Evolutionary conservation across 495 filamentous ascomycete genomes (phyloP).

Genomic region (Cercophora scortea): DNA sequence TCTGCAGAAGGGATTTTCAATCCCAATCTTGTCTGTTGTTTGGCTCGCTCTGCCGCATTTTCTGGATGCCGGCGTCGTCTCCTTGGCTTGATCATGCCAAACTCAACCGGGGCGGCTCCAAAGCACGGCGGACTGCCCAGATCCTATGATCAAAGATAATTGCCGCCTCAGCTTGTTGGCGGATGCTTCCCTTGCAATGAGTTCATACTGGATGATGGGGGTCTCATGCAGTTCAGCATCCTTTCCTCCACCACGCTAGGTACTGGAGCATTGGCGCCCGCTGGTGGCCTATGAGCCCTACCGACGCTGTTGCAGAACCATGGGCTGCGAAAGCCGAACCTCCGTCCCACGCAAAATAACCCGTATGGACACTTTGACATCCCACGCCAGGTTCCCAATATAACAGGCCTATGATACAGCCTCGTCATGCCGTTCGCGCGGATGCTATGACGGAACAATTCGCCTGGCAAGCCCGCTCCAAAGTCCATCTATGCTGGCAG

Average conservation of each 20-base stretch:
- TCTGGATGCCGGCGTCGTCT: no score
- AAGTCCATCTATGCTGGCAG: slow-evolving; percentile 5
- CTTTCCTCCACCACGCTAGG: no score
- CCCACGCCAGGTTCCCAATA: slow-evolving; percentile 14
- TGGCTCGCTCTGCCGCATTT: background rate
- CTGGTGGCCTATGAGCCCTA: no score
- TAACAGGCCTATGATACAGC: slow-evolving; percentile 16
- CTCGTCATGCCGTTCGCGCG: slow-evolving; percentile 15
- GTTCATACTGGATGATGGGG: background rate
- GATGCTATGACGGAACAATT: slow-evolving; percentile 14
- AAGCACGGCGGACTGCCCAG: no score
- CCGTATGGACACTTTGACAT: slow-evolving; percentile 6
- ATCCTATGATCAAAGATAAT: no score
- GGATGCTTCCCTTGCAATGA: background rate
- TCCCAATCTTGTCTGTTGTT: background rate
- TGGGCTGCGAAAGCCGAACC: no score
- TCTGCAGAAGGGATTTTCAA: slow-evolving; percentile 1
- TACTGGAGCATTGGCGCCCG: no score
- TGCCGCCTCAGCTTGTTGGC: no score
- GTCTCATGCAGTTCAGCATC: slow-evolving; percentile 4
- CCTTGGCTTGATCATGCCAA: no score
- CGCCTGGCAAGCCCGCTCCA: slow-evolving; percentile 11
- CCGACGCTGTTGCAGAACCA: no score
- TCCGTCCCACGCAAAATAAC: no score
- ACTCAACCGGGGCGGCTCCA: no score